Evolutionary conservation across 2,329 filamentous ascomycete species (phyloP).

Genomic region (Pestalotiopsis sp.): DNA sequence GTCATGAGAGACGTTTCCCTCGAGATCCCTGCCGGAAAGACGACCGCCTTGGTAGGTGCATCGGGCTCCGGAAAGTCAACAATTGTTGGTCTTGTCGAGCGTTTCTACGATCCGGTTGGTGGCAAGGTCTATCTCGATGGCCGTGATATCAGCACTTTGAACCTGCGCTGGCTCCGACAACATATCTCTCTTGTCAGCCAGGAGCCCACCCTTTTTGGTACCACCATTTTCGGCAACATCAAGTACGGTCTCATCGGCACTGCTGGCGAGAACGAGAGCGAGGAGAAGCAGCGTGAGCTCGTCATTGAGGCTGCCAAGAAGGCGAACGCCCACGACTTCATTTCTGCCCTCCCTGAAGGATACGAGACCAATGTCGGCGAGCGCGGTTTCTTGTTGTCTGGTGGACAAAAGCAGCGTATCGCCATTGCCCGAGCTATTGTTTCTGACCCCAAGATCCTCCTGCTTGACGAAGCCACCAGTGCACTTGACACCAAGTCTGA

Average conservation of each 20-base stretch:
- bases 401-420: constrained; percentile 96
- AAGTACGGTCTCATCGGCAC: constrained; percentile 88
- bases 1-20: constrained; percentile 86
- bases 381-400: constrained; percentile 86
- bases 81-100: constrained; percentile 87
- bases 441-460: constrained; percentile 85
- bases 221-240: constrained; percentile 88
- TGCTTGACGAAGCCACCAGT: constrained; percentile 93
- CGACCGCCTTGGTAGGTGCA: constrained; percentile 88
- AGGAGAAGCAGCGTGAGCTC: constrained; percentile 68
- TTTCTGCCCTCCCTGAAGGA: constrained; percentile 76
- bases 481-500: constrained; percentile 94
- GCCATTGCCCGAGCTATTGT: constrained; percentile 91
- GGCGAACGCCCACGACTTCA: constrained; percentile 94
- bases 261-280: constrained; percentile 64
- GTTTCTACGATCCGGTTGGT: constrained; percentile 88
- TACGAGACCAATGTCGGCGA: constrained; percentile 97
- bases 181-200: constrained; percentile 93
- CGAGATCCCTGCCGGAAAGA: constrained; percentile 82
- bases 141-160: constrained; percentile 76
- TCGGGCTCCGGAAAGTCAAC: constrained; percentile 96
- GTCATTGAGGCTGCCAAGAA: constrained; percentile 82
- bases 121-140: constrained; percentile 81
- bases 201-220: constrained; percentile 87
- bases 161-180: constrained; percentile 86